A percentile compares a stretch with the other conserved stretches of the same genome.
These are phyloP conservation scores for Arthrobotrys iridis DNA, from an alignment of 2,329 filamentous ascomycete species.

Conservation along the genomic window DNA sequence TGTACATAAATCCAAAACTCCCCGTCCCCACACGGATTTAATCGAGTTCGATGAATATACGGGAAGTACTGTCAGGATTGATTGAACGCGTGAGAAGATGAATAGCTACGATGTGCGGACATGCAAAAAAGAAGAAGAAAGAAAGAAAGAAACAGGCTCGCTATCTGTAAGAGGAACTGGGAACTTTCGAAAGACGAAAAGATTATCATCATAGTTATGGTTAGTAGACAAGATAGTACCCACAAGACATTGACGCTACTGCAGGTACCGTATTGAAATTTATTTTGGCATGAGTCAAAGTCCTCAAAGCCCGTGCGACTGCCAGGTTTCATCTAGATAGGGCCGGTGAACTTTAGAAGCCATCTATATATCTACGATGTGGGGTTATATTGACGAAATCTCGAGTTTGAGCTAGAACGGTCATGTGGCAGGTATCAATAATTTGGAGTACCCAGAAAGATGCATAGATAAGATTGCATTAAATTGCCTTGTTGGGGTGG, in stretches of 20 bases:
- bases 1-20: no score
- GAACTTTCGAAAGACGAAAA: neutral
- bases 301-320: neutral
- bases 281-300: conserved; percentile 11
- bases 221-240: conserved; percentile 1
- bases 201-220: neutral
- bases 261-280: conserved; percentile 42
- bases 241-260: conserved; percentile 37
- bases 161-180: neutral
- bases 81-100: no score
- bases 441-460: conserved; percentile 35
- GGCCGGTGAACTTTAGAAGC: neutral
- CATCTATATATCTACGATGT: conserved; percentile 21
- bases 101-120: no score
- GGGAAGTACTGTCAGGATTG: no score
- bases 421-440: conserved; percentile 29
- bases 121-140: no score
- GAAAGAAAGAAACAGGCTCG: neutral
- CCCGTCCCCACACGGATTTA: no score
- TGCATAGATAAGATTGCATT: conserved; percentile 47
- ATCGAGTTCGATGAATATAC: no score
- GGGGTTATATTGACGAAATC: conserved; percentile 36
- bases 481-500: conserved; percentile 21
- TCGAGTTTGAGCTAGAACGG: neutral
- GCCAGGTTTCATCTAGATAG: conserved; percentile 33